Conservation (phyloP, 805 yeast genomes). For the Ogataea pini region DNA sequence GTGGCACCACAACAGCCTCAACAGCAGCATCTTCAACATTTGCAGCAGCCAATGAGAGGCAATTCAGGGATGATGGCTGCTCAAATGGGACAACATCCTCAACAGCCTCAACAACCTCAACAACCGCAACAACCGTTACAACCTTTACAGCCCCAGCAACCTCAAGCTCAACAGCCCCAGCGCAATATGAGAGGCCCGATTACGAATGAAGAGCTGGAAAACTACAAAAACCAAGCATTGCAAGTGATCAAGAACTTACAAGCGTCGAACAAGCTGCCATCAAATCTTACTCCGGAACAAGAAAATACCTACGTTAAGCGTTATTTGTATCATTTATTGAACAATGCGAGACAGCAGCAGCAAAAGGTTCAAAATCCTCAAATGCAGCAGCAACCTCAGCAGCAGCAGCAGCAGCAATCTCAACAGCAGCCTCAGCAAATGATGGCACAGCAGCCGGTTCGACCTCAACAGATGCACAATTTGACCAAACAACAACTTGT, state of each 20-base stretch:
- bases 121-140: slow-evolving; percentile 13
- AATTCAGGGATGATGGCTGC: slow-evolving; percentile 2
- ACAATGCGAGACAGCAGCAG: slow-evolving; percentile 23
- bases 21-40: slow-evolving; percentile 19
- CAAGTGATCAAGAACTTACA: slow-evolving; percentile 38
- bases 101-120: slow-evolving; percentile 9
- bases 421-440: slow-evolving; percentile 20
- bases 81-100: slow-evolving; percentile 8
- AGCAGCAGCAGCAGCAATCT: slow-evolving; percentile 21
- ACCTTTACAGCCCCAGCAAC: slow-evolving; percentile 17
- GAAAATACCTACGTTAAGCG: slow-evolving; percentile 37
- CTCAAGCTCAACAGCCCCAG: slow-evolving; percentile 20
- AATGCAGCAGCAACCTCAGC: slow-evolving; percentile 21
- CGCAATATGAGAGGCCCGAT: slow-evolving; percentile 12
- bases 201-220: slow-evolving; percentile 30
- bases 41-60: slow-evolving; percentile 13
- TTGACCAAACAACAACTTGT: slow-evolving; percentile 11
- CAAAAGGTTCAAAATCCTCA: slow-evolving; percentile 11
- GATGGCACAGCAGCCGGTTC: slow-evolving; percentile 21
- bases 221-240: slow-evolving; percentile 37
- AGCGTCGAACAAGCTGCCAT: slow-evolving; percentile 35
- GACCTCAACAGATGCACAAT: slow-evolving; percentile 14
- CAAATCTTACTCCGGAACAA: slow-evolving; percentile 36
- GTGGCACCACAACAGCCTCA: not conserved
- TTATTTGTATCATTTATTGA: slow-evolving; percentile 33